Evolutionary conservation across 1,139 yeast genomes (phyloP).

Genomic region (Zygoascus meyerae): DNA sequence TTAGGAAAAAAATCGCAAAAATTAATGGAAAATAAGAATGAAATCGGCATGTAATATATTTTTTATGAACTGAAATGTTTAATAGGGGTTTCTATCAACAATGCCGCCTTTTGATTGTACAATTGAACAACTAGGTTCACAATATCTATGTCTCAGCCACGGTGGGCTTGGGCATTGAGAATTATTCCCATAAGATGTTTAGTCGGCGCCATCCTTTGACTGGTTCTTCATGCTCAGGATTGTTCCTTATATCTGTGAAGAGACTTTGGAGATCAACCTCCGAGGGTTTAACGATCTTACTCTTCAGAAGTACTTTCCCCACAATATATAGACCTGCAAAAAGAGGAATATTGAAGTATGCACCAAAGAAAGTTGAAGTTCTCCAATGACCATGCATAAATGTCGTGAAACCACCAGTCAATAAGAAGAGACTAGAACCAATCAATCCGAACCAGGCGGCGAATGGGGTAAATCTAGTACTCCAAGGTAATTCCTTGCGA

Average conservation of each 20-base stretch:
- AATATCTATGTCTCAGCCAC: too few species aligned
- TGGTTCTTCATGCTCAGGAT: slow-evolving; percentile 9
- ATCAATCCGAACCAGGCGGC: slow-evolving; percentile 62
- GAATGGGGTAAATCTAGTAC: slow-evolving; percentile 41
- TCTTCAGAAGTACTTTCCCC: slow-evolving; percentile 54
- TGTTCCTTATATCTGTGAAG: slow-evolving; percentile 9
- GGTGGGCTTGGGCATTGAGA: not conserved
- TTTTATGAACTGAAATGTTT: too few species aligned
- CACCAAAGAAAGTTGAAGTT: slow-evolving; percentile 56
- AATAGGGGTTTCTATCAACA: too few species aligned
- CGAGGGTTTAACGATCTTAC: slow-evolving; percentile 51
- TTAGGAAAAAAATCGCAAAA: too few species aligned
- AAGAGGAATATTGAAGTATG: slow-evolving; percentile 59
- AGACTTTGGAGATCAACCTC: slow-evolving; percentile 63
- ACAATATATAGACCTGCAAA: slow-evolving; percentile 50
- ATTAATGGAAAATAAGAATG: too few species aligned
- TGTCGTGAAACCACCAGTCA: slow-evolving; percentile 63
- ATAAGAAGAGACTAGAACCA: slow-evolving; percentile 49
- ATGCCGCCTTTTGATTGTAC: too few species aligned
- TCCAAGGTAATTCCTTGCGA: slow-evolving; percentile 44
- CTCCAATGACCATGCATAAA: slow-evolving; percentile 60
- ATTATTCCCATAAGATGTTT: slow-evolving; percentile 3
- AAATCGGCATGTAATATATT: too few species aligned
- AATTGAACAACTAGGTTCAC: too few species aligned
- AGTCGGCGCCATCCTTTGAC: slow-evolving; percentile 3